Evolutionary conservation across 1,284 basidiomycete genomes (phyloP), one percentile per base, ranked within the genome.

Genomic region (Agaricales sp.): DNA sequence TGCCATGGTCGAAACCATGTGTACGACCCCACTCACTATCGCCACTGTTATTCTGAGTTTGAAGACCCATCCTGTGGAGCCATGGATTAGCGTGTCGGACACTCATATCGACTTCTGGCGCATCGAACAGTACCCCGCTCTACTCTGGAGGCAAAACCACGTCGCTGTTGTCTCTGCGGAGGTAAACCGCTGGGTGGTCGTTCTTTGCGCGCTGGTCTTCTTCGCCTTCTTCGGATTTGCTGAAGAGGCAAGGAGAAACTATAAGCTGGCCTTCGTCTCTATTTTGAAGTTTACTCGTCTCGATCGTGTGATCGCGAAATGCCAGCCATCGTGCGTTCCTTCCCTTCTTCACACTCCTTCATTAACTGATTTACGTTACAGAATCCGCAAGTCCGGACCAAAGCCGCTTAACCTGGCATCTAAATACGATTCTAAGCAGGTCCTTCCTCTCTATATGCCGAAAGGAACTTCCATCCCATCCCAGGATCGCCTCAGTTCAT

Each of bases 221-320:
- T 72, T 75, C 51, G 61, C 52, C 1, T 69, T 70, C 63, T 73
- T 74, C 52, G 73, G 71, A 3, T 68, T 75, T 50, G 67, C 70
- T 11, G 59, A 64, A 12, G 73, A 73, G 53, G 71, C 70, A 11
- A 8, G 39, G 39, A 41, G 18, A 6, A 8, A 41, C 16, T 41
- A 41, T 16, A 41, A 41, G 16, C 8, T 6, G 6, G 39, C 39
- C 4, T 41, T 20, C 39, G 4, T 20, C 8, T 6, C 39, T 4
- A 4, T 41, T 6, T 6, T 41, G 39, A 41, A 41, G 39, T 41
- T 41, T 16, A 8, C 16, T n/a, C 13, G 19, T n/a, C 16, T 41
- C 39, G 39, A 41, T 18, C n/a, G n/a, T 8, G 6, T 41, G 8
- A 8, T 41, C 8, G 18, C 4, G n/a, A 41, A 41, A 20, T 8